Percentiles rank a stretch among this genome's conserved stretches.
These are phyloP conservation scores for Botrytis galanthina DNA, from an alignment of 2,329 filamentous ascomycete species.

Conservation along the genomic window DNA sequence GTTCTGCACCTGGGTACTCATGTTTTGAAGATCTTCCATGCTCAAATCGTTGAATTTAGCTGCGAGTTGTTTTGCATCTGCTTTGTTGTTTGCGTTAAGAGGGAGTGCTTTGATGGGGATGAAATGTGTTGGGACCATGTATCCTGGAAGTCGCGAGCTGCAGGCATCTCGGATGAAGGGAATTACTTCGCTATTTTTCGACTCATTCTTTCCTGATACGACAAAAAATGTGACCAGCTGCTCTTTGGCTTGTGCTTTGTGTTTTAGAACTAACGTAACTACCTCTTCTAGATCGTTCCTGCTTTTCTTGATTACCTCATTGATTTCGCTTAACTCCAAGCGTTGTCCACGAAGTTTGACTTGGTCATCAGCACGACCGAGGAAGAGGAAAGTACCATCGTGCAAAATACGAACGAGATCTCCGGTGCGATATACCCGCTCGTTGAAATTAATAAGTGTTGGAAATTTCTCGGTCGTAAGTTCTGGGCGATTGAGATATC, in stretches of 20 bases:
- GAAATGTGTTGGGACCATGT: constrained; percentile 90
- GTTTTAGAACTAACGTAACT: constrained; percentile 70
- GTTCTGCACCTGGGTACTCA: constrained; percentile 44
- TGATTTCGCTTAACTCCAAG: constrained; percentile 88
- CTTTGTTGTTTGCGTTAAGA: constrained; percentile 86
- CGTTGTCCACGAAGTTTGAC: constrained; percentile 88
- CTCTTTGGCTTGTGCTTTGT: constrained; percentile 71
- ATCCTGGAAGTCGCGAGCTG: constrained; percentile 66
- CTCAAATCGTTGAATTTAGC: constrained; percentile 62
- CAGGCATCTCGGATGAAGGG: constrained; percentile 60
- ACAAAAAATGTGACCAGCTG: constrained; percentile 77
- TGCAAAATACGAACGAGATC: constrained; percentile 80
- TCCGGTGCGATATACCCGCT: constrained; percentile 80
- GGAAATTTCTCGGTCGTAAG: constrained; percentile 78
- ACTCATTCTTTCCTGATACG: constrained; percentile 31
- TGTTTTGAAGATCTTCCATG: constrained; percentile 56
- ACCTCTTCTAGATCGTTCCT: constrained; percentile 62
- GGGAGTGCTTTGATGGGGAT: constrained; percentile 70
- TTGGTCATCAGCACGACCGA: constrained; percentile 86
- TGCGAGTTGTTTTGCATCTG: constrained; percentile 69
- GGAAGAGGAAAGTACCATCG: constrained; percentile 81
- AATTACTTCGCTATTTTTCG: constrained; percentile 43
- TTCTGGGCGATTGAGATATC: constrained; percentile 79
- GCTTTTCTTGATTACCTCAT: constrained; percentile 71
- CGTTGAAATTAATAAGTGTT: constrained; percentile 52